Percentiles rank a stretch among this genome's conserved stretches.
phyloP scores from a whole-genome alignment of 768 basidiomycete species.

The Tubosaeta sp. region DNA sequence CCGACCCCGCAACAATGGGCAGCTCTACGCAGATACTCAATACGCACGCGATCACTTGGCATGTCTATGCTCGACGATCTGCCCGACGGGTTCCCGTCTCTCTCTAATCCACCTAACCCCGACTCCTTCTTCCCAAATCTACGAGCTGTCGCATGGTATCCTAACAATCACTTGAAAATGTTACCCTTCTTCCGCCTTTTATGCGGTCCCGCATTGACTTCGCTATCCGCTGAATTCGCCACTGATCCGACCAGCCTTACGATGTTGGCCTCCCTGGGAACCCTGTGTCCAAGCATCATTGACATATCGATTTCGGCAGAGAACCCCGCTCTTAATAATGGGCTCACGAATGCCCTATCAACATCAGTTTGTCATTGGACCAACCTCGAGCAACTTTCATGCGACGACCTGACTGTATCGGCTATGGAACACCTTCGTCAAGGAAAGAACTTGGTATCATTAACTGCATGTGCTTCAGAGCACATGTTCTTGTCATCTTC shows the following conservation, averaged over 20 bases:
- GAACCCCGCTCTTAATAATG: conserved; percentile 3
- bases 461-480: conserved; percentile 12
- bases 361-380: conserved; percentile 19
- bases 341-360: conserved; percentile 14
- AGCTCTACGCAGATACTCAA: conserved; percentile 17
- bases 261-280: conserved; percentile 10
- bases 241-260: conserved; percentile 15
- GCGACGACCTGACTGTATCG: conserved; percentile 17
- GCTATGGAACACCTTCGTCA: conserved; percentile 19
- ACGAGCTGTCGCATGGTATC: conserved; percentile 20
- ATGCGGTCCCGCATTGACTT: conserved; percentile 20
- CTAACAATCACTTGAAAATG: conserved; percentile 15
- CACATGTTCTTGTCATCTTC: conserved; percentile 10
- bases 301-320: conserved; percentile 15
- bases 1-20: conserved; percentile 13
- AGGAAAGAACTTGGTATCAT: conserved; percentile 10
- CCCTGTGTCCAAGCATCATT: conserved; percentile 16
- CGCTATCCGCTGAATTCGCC: conserved; percentile 18
- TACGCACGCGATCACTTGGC: conserved; percentile 17
- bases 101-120: conserved; percentile 12
- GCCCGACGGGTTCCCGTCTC: conserved; percentile 8
- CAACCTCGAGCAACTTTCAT: conserved; percentile 14
- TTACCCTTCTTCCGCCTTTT: conserved; percentile 21
- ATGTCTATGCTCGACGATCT: conserved; percentile 19
- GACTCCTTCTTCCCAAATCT: conserved; percentile 22